These are phyloP conservation scores for Neurospora discreta DNA, from an alignment of 495 filamentous ascomycete genomes.

Conservation along the genomic window DNA sequence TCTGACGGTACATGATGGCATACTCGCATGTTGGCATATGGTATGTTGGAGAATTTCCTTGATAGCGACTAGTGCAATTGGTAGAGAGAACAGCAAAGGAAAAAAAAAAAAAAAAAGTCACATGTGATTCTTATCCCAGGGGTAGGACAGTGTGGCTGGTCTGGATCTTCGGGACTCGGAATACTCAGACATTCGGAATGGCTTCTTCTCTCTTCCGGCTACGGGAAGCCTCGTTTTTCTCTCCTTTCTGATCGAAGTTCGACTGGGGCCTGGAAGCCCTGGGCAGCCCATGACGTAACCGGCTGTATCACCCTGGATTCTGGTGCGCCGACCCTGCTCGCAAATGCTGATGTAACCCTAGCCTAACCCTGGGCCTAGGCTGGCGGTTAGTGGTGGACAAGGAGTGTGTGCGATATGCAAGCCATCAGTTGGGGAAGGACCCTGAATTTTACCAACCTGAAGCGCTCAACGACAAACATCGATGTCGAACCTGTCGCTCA, in stretches of 20 bases:
- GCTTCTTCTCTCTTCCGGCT: neutral
- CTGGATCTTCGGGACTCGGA: neutral
- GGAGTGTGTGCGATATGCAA: conserved; percentile 14
- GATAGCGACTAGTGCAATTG: neutral
- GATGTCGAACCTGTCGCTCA: neutral
- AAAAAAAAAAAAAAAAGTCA: neutral
- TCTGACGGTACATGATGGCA: neutral
- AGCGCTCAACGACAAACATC: neutral
- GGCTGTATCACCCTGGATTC: neutral
- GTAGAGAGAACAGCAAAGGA: neutral
- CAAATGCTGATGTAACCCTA: neutral
- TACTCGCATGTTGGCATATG: neutral
- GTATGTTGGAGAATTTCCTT: neutral
- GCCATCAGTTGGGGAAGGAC: conserved; percentile 22
- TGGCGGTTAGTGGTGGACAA: conserved; percentile 5
- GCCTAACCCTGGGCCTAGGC: neutral
- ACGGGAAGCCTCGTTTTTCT: neutral
- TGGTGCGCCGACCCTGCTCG: neutral
- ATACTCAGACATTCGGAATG: neutral
- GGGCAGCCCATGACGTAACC: neutral
- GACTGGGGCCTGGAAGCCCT: neutral
- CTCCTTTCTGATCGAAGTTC: neutral
- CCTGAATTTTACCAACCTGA: conserved; percentile 14
- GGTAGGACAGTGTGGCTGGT: neutral
- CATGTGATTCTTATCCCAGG: neutral